Conservation (phyloP, 2,329 filamentous ascomycete species). For the Diaporthe sp. region DNA sequence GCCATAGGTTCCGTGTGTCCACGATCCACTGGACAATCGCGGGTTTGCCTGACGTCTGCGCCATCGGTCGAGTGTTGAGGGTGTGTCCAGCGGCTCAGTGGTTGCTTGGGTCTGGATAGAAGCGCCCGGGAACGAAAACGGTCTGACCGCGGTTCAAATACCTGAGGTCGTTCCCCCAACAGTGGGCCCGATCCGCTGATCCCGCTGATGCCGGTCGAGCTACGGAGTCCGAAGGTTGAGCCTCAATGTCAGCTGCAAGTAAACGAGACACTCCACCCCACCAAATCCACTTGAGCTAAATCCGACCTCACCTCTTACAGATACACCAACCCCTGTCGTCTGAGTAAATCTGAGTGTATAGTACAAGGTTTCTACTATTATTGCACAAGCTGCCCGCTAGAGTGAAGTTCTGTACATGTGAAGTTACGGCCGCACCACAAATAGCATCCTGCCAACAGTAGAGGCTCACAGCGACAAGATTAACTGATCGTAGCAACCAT, state of each 20-base stretch:
- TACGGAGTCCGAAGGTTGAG: constrained; percentile 39
- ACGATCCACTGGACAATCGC: constrained; percentile 72
- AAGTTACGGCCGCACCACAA: neutral
- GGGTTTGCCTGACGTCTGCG: constrained; percentile 44
- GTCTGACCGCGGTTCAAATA: constrained; percentile 5
- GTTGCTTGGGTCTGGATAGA: constrained; percentile 8
- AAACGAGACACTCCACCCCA: constrained; percentile 22
- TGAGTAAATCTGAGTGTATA: neutral
- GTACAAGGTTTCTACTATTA: neutral
- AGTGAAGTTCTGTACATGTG: neutral
- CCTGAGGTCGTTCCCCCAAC: constrained; percentile 11
- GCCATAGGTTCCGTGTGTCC: constrained; percentile 72
- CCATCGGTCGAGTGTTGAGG: constrained; percentile 27
- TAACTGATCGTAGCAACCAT: neutral
- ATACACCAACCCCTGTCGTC: neutral
- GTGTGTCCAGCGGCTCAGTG: constrained; percentile 36
- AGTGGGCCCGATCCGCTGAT: constrained; percentile 32
- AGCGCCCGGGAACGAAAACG: neutral
- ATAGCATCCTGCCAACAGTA: neutral
- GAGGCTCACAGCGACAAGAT: neutral
- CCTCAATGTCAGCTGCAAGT: constrained; percentile 32
- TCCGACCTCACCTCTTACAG: constrained; percentile 30
- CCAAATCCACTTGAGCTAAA: constrained; percentile 34
- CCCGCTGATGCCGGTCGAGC: constrained; percentile 23
- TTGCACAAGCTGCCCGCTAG: neutral